Evolutionary conservation across 2,329 filamentous ascomycete genomes (phyloP).

Genomic region (Grosmannia clavigera): DNA sequence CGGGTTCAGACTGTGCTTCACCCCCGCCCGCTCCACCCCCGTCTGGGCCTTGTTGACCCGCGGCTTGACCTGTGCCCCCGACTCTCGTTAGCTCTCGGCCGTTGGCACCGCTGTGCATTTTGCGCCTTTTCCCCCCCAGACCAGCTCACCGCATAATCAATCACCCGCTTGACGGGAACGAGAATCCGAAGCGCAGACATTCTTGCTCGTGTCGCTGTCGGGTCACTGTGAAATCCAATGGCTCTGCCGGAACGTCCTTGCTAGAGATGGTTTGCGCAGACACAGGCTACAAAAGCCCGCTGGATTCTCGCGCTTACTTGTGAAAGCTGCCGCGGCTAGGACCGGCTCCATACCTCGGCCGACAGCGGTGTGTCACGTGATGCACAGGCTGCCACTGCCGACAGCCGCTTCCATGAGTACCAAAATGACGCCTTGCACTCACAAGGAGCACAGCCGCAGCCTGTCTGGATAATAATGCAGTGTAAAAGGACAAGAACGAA

Average conservation of each 20-base stretch:
- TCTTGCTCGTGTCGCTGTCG: constrained; percentile 22
- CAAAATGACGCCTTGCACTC: neutral
- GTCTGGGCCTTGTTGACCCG: constrained; percentile 64
- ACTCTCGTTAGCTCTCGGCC: neutral
- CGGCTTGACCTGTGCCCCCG: constrained; percentile 45
- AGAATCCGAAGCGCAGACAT: constrained; percentile 63
- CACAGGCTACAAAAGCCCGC: neutral
- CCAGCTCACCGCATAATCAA: constrained; percentile 67
- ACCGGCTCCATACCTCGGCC: constrained; percentile 12
- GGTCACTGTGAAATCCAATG: constrained; percentile 3
- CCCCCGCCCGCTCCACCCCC: constrained; percentile 78
- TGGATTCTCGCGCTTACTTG: too few relatives aligned
- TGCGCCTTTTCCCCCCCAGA: neutral
- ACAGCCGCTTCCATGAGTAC: neutral
- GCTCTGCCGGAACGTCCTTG: neutral
- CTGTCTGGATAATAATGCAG: neutral
- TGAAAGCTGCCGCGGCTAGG: constrained; percentile 10
- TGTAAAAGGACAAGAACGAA: neutral
- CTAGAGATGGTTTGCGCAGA: neutral
- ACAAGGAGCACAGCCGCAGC: too few relatives aligned
- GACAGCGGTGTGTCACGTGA: constrained; percentile 12
- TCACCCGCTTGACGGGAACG: constrained; percentile 72
- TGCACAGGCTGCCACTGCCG: neutral
- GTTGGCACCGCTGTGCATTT: too few relatives aligned
- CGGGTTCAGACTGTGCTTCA: constrained; percentile 98